Conservation (phyloP, 352 stramenopile genomes). For the Globisporangium spiculum region DNA sequence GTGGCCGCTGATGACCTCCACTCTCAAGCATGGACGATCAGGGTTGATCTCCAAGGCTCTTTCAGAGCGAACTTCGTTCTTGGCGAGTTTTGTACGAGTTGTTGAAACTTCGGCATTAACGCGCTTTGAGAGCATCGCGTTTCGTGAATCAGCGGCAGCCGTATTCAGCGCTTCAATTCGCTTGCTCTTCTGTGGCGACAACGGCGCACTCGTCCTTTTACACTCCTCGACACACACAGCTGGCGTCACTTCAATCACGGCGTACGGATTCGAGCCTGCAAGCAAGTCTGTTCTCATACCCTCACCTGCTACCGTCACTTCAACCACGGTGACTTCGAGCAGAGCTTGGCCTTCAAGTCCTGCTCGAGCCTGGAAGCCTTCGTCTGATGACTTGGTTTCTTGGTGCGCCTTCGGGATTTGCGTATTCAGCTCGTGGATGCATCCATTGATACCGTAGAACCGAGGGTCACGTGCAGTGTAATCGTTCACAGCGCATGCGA, state of each 20-base stretch:
- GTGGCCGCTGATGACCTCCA: slow-evolving; percentile 61
- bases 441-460: slow-evolving; percentile 82
- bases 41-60: slow-evolving; percentile 26
- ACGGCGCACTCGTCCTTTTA: slow-evolving; percentile 39
- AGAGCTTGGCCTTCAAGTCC: slow-evolving; percentile 58
- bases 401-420: slow-evolving; percentile 57
- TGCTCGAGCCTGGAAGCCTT: slow-evolving; percentile 50
- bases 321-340: slow-evolving; percentile 55
- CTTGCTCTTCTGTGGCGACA: slow-evolving; percentile 52
- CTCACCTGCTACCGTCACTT: slow-evolving; percentile 22
- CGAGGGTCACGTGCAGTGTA: slow-evolving; percentile 57
- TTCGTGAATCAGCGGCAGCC: slow-evolving; percentile 36
- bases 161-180: slow-evolving; percentile 31
- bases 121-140: slow-evolving; percentile 47
- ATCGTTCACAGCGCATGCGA: slow-evolving; percentile 58
- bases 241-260: slow-evolving; percentile 61
- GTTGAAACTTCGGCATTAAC: slow-evolving; percentile 54
- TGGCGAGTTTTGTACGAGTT: slow-evolving; percentile 44
- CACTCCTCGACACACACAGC: slow-evolving; percentile 50
- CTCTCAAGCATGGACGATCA: slow-evolving; percentile 39
- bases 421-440: slow-evolving; percentile 64
- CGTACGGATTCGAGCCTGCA: slow-evolving; percentile 42
- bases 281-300: slow-evolving; percentile 27
- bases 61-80: slow-evolving; percentile 64
- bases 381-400: slow-evolving; percentile 51